phyloP scores from a whole-genome alignment of 1,139 yeast species.

The Debaryomyces udenii region DNA sequence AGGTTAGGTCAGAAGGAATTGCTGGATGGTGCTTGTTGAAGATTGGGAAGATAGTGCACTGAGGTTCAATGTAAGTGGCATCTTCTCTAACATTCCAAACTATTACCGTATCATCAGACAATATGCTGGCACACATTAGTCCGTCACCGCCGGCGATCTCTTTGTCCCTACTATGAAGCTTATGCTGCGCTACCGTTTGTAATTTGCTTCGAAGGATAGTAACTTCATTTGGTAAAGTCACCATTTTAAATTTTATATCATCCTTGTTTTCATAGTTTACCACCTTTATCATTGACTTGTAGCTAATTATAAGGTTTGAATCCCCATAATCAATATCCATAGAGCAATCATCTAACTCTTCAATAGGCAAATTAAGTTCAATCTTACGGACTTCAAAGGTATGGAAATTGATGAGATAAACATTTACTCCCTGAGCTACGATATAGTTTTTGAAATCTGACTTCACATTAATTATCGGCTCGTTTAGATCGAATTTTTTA shows the following conservation, averaged over 20 bases:
- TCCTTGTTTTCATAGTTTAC: conserved; percentile 23
- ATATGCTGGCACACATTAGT: conserved; percentile 37
- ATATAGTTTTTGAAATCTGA: conserved; percentile 36
- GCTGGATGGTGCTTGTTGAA: conserved; percentile 21
- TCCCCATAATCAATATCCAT: conserved; percentile 61
- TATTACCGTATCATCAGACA: conserved; percentile 38
- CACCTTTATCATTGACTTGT: conserved; percentile 28
- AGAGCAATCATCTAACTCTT: conserved; percentile 9
- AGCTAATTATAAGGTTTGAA: conserved; percentile 36
- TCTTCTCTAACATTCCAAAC: conserved; percentile 46
- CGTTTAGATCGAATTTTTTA: conserved; percentile 20
- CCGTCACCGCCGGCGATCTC: conserved; percentile 42
- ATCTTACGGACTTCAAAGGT: conserved; percentile 17
- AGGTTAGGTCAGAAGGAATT: conserved; percentile 14
- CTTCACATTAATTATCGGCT: conserved; percentile 26
- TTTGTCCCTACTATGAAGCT: conserved; percentile 17
- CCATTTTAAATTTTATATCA: conserved; percentile 12
- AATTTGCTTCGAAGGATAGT: conserved; percentile 24
- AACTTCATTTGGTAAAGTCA: conserved; percentile 20
- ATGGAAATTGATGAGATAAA: conserved; percentile 28
- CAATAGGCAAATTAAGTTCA: conserved; percentile 18
- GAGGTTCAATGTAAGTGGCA: conserved; percentile 20
- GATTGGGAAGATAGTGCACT: conserved; percentile 24
- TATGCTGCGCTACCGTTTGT: conserved; percentile 17
- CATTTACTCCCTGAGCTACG: conserved; percentile 24